Base-by-base conservation (phyloP, 1,284 basidiomycete genomes). In the Chalciporus sp. region DNA sequence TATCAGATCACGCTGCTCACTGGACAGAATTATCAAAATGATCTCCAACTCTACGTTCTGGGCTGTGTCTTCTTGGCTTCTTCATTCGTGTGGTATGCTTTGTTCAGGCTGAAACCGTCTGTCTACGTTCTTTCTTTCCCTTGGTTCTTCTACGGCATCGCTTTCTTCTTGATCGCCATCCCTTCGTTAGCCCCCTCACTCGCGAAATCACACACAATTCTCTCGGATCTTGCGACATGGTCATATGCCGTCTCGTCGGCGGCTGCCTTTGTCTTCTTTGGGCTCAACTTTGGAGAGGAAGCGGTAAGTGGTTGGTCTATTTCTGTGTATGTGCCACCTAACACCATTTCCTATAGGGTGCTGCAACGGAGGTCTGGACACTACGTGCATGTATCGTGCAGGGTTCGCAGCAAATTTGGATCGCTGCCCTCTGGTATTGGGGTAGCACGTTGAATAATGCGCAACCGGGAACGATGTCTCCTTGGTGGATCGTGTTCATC, bases 271-370 rank as follows among this genome's bases (percentile, higher is more conserved):
- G 75, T 86, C 54, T 95, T 94, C 82, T 96, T 96, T 67, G 93
- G 94, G 70, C 81, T 95, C 61, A 96, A 96, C 74, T 96, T 95
- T 70, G 94, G 94, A 73, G 94, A 96, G 76, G 94, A 95, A 80
- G 94, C 93, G 29, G 91, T 88, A 69, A 37, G 84, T 74, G 23
- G 45, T 33, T 3, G 27, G 23, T n/a, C 51, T 42, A 39, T 17
- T 27, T 20, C n/a, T 5, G 4, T 8, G 46, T 23, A 47, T 7
- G 33, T 26, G 20, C 19, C 52, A 35, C 52, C 59, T 62, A 51
- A 66, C 47, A 45, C 40, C 42, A 48, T 42, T 51, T 26, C 26
- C 39, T 52, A 26, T 60, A 88, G 86, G 89, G 94, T 65, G 92
- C 94, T 51, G 91, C 92, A 1, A 94, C 93, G 2, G 92, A 96